These are phyloP conservation scores for Fusarium penzigii DNA, from an alignment of 2,329 filamentous ascomycete species.

Conservation along the genomic window DNA sequence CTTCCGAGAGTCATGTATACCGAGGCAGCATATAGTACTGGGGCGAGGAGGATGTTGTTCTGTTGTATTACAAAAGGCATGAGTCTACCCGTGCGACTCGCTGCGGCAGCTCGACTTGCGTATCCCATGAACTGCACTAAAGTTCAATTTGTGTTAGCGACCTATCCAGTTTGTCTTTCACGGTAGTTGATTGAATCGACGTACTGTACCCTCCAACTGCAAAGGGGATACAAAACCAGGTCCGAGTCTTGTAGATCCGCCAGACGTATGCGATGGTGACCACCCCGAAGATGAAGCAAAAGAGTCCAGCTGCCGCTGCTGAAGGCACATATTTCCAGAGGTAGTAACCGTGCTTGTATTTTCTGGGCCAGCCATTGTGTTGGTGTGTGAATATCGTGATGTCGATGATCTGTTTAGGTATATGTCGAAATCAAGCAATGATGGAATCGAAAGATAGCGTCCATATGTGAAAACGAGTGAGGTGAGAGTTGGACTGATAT, in stretches of 20 bases:
- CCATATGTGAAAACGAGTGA: no score
- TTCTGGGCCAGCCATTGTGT: no score
- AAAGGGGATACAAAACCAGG: constrained; percentile 48
- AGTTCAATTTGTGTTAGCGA: no score
- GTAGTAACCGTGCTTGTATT: constrained; percentile 25
- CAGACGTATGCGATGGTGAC: constrained; percentile 39
- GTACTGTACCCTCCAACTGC: constrained; percentile 42
- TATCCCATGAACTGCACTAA: constrained; percentile 40
- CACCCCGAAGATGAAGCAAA: constrained; percentile 37
- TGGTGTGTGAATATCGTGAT: constrained; percentile 5
- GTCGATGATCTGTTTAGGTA: constrained; percentile 1
- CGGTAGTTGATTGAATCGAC: neutral
- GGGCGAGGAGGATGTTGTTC: constrained; percentile 35
- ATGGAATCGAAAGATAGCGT: no score
- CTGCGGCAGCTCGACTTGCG: constrained; percentile 25
- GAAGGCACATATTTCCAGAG: constrained; percentile 41
- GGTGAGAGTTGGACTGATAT: no score
- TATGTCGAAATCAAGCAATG: neutral
- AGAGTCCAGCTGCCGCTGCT: constrained; percentile 39
- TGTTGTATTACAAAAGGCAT: constrained; percentile 35
- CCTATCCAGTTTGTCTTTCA: no score
- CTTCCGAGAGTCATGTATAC: constrained; percentile 48
- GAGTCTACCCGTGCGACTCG: constrained; percentile 22
- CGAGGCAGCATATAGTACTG: constrained; percentile 41
- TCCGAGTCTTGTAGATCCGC: constrained; percentile 41